Conservation (phyloP, 23 red algal species). For the Pyropia haitanensis region DNA sequence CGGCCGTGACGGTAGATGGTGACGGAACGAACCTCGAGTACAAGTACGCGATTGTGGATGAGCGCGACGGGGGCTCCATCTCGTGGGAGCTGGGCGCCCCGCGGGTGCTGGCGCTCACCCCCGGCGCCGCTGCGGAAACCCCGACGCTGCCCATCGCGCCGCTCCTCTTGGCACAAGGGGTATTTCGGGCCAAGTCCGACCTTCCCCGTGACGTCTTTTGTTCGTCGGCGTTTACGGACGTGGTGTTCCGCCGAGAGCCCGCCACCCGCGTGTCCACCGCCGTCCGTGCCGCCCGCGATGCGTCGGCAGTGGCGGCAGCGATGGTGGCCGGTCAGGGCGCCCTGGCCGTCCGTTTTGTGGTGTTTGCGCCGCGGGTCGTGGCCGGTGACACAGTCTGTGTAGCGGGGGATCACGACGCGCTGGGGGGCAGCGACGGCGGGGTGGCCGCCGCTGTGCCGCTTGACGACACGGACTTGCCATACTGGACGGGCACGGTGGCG, state of each 20-base stretch:
- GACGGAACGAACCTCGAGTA: slow-evolving; percentile 6
- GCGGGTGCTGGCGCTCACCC: too few relatives aligned
- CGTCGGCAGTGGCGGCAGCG: slow-evolving; percentile 5
- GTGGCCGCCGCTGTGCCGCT: slow-evolving; percentile 11
- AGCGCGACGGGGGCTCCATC: background rate
- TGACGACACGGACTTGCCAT: slow-evolving; percentile 14
- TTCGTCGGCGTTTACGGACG: slow-evolving; percentile 46
- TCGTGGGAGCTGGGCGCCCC: too few relatives aligned
- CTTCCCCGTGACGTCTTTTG: slow-evolving; percentile 1
- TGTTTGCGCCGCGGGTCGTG: slow-evolving; percentile 42
- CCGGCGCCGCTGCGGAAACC: too few relatives aligned
- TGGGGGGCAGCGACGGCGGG: slow-evolving; percentile 6
- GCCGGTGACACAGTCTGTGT: slow-evolving; percentile 38
- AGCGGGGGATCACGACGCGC: slow-evolving; percentile 13
- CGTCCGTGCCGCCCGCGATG: background rate
- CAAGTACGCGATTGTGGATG: slow-evolving; percentile 7
- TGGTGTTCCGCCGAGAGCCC: slow-evolving; percentile 41
- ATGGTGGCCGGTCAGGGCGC: slow-evolving; percentile 8
- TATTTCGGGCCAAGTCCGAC: too few relatives aligned
- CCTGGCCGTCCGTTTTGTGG: slow-evolving; percentile 37
- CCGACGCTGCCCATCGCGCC: too few relatives aligned
- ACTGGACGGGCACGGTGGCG: slow-evolving; percentile 34
- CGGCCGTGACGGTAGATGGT: slow-evolving; percentile 20
- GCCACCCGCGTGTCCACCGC: background rate
- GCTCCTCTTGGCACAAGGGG: too few relatives aligned